A percentile compares a stretch with the other conserved stretches of the same genome.
Evolutionary conservation across 306 rosid genomes (phyloP).

Genomic region (Vicia sativa): DNA sequence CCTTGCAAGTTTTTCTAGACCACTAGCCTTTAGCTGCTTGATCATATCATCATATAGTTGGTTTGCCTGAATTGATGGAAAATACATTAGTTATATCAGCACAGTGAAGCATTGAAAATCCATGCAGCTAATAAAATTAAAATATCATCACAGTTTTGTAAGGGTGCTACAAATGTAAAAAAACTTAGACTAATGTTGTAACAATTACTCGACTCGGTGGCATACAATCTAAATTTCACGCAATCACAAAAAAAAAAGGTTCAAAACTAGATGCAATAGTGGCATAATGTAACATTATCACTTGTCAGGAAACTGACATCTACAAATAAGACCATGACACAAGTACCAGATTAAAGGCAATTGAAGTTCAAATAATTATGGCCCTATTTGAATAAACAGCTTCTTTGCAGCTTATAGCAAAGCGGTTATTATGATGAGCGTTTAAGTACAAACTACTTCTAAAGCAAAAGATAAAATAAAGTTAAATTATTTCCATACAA

Average conservation of each 20-base stretch:
- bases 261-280: constrained; percentile 9
- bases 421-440: too few species aligned
- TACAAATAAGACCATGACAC: constrained; percentile 3
- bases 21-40: constrained; percentile 71
- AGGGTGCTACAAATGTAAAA: constrained; percentile 10
- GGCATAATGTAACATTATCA: background rate
- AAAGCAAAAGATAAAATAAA: too few species aligned
- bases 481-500: too few species aligned
- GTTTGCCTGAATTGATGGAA: constrained; percentile 62
- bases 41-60: constrained; percentile 86
- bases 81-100: constrained; percentile 26
- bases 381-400: too few species aligned
- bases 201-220: constrained; percentile 1
- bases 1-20: constrained; percentile 82
- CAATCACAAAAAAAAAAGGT: constrained; percentile 3
- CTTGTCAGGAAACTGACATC: constrained; percentile 17
- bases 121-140: constrained; percentile 19
- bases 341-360: background rate
- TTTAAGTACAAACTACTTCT: too few species aligned
- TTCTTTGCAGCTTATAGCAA: too few species aligned
- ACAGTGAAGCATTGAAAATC: constrained; percentile 13
- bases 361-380: background rate
- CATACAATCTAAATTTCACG: constrained; percentile 19
- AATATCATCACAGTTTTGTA: background rate
- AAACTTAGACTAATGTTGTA: constrained; percentile 13